These are phyloP conservation scores for Russula ochroleuca DNA, from an alignment of 768 basidiomycete genomes.

Conservation along the genomic window DNA sequence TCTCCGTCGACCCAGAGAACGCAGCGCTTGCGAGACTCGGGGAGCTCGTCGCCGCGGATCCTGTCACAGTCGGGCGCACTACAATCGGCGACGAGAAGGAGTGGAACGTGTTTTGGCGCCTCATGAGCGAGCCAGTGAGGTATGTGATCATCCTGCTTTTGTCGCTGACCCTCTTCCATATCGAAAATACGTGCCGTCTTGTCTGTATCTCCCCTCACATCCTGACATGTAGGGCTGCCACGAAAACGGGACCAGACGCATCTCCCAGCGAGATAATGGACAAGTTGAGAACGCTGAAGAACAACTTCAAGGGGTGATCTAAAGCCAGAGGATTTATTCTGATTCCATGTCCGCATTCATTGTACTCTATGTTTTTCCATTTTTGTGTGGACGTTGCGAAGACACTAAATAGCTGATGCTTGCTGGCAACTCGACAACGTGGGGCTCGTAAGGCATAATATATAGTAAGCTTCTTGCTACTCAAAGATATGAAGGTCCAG, in stretches of 20 bases:
- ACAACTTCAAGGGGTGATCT: conserved; percentile 64
- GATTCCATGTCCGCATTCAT: background rate
- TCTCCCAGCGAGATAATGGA: conserved; percentile 64
- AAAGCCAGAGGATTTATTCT: background rate
- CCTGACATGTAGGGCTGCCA: conserved; percentile 44
- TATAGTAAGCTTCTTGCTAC: conserved; percentile 4
- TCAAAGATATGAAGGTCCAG: background rate
- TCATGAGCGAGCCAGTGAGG: conserved; percentile 59
- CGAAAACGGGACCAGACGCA: conserved; percentile 39
- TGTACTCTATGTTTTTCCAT: background rate
- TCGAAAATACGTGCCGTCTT: background rate
- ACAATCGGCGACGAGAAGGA: conserved; percentile 92
- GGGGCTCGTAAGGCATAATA: conserved; percentile 6
- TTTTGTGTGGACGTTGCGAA: background rate
- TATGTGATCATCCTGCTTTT: conserved; percentile 35
- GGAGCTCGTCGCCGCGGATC: conserved; percentile 53
- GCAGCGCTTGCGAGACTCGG: conserved; percentile 54
- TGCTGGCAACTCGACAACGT: background rate
- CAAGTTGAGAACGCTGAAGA: conserved; percentile 77
- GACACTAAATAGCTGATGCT: background rate
- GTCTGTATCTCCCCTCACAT: background rate
- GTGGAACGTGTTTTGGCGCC: conserved; percentile 95
- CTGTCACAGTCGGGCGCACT: conserved; percentile 70
- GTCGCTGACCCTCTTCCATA: background rate
- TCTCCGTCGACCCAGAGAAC: conserved; percentile 59